phyloP scores from a whole-genome alignment of 2,329 filamentous ascomycete genomes.

The Parascedosporium putredinis region DNA sequence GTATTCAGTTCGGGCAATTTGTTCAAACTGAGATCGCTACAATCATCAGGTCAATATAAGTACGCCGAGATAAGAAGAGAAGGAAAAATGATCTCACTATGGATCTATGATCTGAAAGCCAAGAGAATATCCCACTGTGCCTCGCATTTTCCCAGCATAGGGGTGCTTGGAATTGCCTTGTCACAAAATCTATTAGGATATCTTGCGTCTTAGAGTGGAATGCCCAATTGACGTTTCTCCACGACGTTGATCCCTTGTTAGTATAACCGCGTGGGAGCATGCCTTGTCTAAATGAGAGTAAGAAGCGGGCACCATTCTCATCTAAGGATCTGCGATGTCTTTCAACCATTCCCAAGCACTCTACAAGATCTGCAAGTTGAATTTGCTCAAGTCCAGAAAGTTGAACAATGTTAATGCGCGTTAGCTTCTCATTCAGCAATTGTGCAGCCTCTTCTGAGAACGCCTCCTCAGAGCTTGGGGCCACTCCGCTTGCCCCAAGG shows the following conservation, averaged over 20 bases:
- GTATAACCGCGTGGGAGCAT: conserved; percentile 57
- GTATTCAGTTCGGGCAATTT: conserved; percentile 89
- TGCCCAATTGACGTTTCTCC: conserved; percentile 77
- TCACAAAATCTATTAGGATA: conserved; percentile 75
- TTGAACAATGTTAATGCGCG: conserved; percentile 62
- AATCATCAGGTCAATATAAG: not conserved
- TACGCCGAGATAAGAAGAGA: not conserved
- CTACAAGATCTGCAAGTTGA: conserved; percentile 70
- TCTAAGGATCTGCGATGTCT: conserved; percentile 83
- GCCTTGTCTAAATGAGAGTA: conserved; percentile 79
- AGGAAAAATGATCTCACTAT: conserved; percentile 45
- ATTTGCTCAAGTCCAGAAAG: conserved; percentile 81
- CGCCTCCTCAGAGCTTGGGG: conserved; percentile 35
- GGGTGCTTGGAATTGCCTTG: conserved; percentile 65
- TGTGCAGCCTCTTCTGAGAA: conserved; percentile 63
- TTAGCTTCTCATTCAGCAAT: conserved; percentile 67
- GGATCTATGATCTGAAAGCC: conserved; percentile 68
- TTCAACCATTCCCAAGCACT: conserved; percentile 75
- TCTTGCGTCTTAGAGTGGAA: conserved; percentile 82
- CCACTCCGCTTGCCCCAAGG: conserved; percentile 22
- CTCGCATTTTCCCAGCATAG: conserved; percentile 78
- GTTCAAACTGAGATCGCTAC: conserved; percentile 70
- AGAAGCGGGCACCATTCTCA: conserved; percentile 76
- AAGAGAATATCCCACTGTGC: conserved; percentile 88
- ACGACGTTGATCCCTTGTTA: conserved; percentile 56